Conservation (phyloP, 2,329 filamentous ascomycete genomes). For the Rutstroemia sp. region DNA sequence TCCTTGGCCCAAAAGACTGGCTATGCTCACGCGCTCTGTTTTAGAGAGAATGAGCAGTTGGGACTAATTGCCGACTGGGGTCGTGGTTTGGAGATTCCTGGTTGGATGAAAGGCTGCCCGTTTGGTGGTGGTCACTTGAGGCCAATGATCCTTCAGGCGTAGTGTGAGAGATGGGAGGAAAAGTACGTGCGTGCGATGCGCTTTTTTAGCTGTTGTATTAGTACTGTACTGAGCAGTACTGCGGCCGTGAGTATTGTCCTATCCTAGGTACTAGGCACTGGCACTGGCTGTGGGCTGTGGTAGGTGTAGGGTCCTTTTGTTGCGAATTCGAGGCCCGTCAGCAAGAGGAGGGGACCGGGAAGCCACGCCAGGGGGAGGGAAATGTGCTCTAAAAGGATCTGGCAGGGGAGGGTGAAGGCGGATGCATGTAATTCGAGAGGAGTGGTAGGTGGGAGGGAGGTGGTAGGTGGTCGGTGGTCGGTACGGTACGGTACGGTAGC, state of each 20-base stretch:
- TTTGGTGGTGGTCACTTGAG: neutral
- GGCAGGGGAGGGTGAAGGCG: too few species aligned
- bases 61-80: neutral
- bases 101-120: neutral
- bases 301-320: too few species aligned
- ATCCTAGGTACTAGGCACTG: too few species aligned
- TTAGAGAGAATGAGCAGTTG: neutral
- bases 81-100: neutral
- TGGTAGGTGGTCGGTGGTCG: neutral
- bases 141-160: constrained; percentile 1
- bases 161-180: neutral
- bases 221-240: too few species aligned
- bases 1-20: constrained; percentile 29
- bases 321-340: too few species aligned
- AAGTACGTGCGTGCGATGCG: neutral
- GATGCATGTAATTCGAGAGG: too few species aligned
- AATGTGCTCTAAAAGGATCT: too few species aligned
- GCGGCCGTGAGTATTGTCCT: too few species aligned
- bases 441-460: neutral
- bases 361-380: too few species aligned
- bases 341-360: too few species aligned
- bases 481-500: neutral
- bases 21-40: constrained; percentile 27
- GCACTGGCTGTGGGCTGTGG: too few species aligned
- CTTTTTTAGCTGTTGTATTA: neutral